Conservation (phyloP, 345 rosid genomes). For the Populus simonii region DNA sequence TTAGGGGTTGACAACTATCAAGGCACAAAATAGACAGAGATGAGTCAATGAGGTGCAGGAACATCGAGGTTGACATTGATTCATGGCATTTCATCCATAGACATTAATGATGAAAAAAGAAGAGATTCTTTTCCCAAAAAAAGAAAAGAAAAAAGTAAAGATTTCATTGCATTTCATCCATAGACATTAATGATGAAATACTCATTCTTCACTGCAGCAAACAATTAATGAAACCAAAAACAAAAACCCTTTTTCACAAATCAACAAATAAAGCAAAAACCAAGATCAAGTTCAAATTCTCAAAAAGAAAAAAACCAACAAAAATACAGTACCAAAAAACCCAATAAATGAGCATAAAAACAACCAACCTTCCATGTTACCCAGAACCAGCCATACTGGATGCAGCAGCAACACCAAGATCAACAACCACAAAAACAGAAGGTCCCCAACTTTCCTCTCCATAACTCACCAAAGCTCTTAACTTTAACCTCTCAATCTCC, state of each 20-base stretch:
- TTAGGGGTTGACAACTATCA: background rate
- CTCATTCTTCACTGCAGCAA: background rate
- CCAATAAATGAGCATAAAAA: constrained; percentile 4
- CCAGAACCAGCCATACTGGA: constrained; percentile 51
- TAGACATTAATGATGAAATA: too few relatives aligned
- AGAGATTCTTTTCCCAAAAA: background rate
- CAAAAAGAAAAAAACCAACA: background rate
- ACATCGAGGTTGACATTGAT: background rate
- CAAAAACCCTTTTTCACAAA: constrained; percentile 1
- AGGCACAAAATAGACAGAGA: background rate
- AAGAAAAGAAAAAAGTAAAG: background rate
- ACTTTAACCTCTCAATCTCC: constrained; percentile 24
- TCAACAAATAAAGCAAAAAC: constrained; percentile 6
- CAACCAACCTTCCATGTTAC: constrained; percentile 82
- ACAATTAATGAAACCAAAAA: constrained; percentile 9
- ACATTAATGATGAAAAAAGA: background rate
- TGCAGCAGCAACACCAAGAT: constrained; percentile 51
- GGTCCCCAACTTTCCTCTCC: constrained; percentile 41
- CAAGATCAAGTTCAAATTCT: background rate
- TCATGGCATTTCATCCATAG: background rate
- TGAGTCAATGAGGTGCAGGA: background rate
- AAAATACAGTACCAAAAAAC: background rate
- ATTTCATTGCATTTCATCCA: too few relatives aligned
- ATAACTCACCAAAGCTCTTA: constrained; percentile 20
- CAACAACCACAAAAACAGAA: constrained; percentile 45